phyloP scores from a whole-genome alignment of 352 stramenopile genomes.

The Globisporangium viniferum region DNA sequence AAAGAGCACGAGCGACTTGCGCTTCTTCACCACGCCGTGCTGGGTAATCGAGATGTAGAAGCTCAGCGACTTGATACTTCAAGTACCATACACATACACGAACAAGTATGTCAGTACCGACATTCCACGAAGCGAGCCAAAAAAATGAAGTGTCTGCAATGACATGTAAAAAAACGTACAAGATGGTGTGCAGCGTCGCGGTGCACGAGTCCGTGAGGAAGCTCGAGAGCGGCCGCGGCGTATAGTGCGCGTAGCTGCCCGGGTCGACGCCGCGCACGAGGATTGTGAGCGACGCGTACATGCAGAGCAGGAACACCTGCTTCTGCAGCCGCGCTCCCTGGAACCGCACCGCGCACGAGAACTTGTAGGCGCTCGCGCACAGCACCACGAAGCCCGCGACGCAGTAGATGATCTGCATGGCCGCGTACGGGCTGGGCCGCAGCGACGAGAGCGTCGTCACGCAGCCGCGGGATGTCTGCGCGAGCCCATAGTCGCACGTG shows the following conservation, averaged over 20 bases:
- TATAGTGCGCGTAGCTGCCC: slow-evolving; percentile 42
- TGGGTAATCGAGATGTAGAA: slow-evolving; percentile 66
- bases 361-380: slow-evolving; percentile 39
- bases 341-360: slow-evolving; percentile 32
- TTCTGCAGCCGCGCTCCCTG: slow-evolving; percentile 44
- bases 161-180: slow-evolving; percentile 26
- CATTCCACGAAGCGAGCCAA: background rate
- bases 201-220: slow-evolving; percentile 64
- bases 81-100: background rate
- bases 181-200: slow-evolving; percentile 53
- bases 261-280: slow-evolving; percentile 55
- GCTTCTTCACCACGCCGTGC: slow-evolving; percentile 33
- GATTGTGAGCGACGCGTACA: slow-evolving; percentile 49
- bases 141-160: background rate
- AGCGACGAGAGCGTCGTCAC: slow-evolving; percentile 41
- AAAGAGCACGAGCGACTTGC: slow-evolving; percentile 22
- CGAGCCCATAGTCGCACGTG: slow-evolving; percentile 58
- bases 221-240: slow-evolving; percentile 32
- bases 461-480: slow-evolving; percentile 34
- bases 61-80: slow-evolving; percentile 39
- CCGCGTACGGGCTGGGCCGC: slow-evolving; percentile 25
- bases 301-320: slow-evolving; percentile 46
- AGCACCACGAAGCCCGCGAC: slow-evolving; percentile 33
- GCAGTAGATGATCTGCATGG: slow-evolving; percentile 41
- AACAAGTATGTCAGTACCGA: background rate